These are phyloP conservation scores for Stachybotrys echinatus DNA, from an alignment of 2,329 filamentous ascomycete species.

Conservation along the genomic window DNA sequence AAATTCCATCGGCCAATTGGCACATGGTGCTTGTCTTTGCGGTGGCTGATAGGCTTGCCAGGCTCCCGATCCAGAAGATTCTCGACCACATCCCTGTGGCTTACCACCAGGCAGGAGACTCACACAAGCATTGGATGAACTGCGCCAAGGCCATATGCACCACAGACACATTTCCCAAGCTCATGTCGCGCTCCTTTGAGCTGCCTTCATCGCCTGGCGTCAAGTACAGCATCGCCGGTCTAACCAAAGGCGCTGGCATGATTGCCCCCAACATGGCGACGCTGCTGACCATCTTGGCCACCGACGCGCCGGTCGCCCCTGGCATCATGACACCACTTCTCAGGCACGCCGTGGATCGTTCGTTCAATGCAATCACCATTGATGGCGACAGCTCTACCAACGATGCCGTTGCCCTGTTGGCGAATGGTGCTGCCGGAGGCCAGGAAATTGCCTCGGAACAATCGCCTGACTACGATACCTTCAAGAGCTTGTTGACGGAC, in stretches of 20 bases:
- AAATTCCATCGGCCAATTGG: conserved; percentile 4
- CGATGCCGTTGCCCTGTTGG: conserved; percentile 90
- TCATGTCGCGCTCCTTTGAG: conserved; percentile 77
- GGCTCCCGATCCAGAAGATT: conserved; percentile 88
- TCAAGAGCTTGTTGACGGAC: conserved; percentile 64
- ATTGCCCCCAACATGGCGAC: conserved; percentile 99
- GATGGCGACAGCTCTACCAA: conserved; percentile 98
- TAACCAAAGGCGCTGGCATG: conserved; percentile 98
- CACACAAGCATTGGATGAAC: conserved; percentile 81
- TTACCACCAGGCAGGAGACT: conserved; percentile 62
- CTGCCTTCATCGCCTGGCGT: conserved; percentile 72
- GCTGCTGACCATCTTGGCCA: conserved; percentile 84
- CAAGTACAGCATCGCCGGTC: conserved; percentile 82
- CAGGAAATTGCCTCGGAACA: conserved; percentile 49
- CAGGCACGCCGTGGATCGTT: conserved; percentile 68
- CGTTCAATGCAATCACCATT: conserved; percentile 95
- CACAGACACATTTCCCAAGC: conserved; percentile 96
- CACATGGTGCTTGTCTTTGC: conserved; percentile 4
- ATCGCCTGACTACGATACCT: conserved; percentile 61
- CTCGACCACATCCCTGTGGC: conserved; percentile 74
- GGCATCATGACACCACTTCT: conserved; percentile 65
- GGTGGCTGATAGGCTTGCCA: conserved; percentile 24
- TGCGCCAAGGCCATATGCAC: conserved; percentile 93
- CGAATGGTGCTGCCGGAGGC: conserved; percentile 87
- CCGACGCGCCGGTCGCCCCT: conserved; percentile 76